These are phyloP conservation scores for Lepraria neglecta DNA, from an alignment of 495 filamentous ascomycete genomes.

Conservation along the genomic window DNA sequence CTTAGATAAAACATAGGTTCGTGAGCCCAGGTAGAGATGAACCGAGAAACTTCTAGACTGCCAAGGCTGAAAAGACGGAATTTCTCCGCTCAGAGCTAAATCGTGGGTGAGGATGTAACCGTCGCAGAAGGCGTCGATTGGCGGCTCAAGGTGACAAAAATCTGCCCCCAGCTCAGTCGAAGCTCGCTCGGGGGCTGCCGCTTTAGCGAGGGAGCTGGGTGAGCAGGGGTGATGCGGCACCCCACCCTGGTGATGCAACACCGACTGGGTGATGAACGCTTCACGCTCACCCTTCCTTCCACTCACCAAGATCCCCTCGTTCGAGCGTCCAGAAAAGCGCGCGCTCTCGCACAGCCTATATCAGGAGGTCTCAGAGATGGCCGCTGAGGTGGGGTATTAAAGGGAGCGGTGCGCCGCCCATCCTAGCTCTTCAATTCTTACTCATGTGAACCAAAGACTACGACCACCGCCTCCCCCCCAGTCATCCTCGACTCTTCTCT, in stretches of 20 bases:
- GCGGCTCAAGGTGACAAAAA: too few relatives aligned
- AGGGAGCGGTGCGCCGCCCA: not conserved
- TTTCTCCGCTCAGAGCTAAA: not conserved
- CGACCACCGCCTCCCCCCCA: not conserved
- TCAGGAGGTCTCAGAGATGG: too few relatives aligned
- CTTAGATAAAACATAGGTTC: not conserved
- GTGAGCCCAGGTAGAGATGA: too few relatives aligned
- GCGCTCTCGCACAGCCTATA: too few relatives aligned
- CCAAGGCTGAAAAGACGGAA: not conserved
- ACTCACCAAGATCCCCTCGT: not conserved
- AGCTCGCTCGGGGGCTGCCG: too few relatives aligned
- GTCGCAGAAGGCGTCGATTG: too few relatives aligned
- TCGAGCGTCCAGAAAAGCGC: not conserved
- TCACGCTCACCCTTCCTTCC: not conserved
- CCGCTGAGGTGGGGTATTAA: not conserved
- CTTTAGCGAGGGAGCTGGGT: too few relatives aligned
- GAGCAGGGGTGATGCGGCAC: too few relatives aligned
- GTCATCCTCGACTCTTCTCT: not conserved
- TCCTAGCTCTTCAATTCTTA: not conserved
- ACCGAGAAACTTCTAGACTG: not conserved
- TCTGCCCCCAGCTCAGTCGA: too few relatives aligned
- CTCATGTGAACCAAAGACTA: not conserved
- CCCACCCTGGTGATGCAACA: too few relatives aligned
- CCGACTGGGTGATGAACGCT: not conserved
- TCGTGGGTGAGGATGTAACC: not conserved